Percentiles rank a stretch among this genome's conserved stretches.
These are phyloP conservation scores for Globisporangium camurandrum DNA, from an alignment of 352 stramenopile species.

Conservation along the genomic window DNA sequence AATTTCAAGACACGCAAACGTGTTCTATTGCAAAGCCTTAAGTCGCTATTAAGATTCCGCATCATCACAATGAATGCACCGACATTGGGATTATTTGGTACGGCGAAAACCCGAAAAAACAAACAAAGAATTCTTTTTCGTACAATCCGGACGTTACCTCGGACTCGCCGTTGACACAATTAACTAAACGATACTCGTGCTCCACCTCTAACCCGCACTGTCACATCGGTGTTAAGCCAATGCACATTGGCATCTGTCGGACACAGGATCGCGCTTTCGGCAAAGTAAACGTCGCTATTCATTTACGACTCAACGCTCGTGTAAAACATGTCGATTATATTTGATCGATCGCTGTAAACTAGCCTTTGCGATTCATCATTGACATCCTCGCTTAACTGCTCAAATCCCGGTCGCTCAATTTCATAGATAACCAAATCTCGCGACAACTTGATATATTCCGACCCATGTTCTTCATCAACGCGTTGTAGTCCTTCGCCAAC, in stretches of 20 bases:
- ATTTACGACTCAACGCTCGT: constrained; percentile 77
- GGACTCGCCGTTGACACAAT: constrained; percentile 65
- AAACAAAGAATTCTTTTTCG: constrained; percentile 72
- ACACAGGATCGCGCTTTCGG: constrained; percentile 73
- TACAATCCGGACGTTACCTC: constrained; percentile 80
- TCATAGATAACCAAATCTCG: constrained; percentile 98
- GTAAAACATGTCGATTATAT: background rate
- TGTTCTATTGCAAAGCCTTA: too few relatives aligned
- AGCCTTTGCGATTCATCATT: constrained; percentile 30
- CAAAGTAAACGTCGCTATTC: constrained; percentile 75
- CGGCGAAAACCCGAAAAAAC: too few relatives aligned
- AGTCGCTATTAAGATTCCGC: too few relatives aligned
- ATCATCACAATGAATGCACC: background rate
- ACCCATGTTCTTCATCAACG: background rate
- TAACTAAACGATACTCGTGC: background rate
- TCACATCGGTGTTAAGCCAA: constrained; percentile 80
- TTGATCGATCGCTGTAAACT: constrained; percentile 50
- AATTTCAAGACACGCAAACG: too few relatives aligned
- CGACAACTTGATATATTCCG: constrained; percentile 14
- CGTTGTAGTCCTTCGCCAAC: background rate
- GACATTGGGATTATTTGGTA: too few relatives aligned
- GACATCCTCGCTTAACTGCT: constrained; percentile 91
- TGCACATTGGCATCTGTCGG: constrained; percentile 66
- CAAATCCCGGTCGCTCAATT: constrained; percentile 93
- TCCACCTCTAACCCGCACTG: constrained; percentile 77